Percentiles rank a stretch among this genome's conserved stretches.
These are phyloP conservation scores for Schrenkiella parvula DNA, from an alignment of 345 rosid genomes.

Conservation along the genomic window DNA sequence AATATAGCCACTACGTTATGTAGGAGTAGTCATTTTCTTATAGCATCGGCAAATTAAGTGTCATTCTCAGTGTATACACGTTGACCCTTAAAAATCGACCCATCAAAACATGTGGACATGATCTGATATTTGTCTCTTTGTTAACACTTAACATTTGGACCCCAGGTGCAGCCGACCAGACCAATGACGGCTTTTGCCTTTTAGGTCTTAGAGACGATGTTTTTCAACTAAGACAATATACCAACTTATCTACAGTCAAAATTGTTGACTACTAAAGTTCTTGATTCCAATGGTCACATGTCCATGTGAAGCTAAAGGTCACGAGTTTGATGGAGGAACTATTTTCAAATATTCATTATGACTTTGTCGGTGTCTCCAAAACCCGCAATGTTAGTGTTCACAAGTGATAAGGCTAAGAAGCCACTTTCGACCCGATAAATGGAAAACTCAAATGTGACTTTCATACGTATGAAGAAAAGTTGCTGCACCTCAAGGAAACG, in stretches of 20 bases:
- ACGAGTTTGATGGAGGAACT: background rate
- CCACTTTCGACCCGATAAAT: background rate
- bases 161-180: conserved; percentile 25
- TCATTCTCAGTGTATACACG: conserved; percentile 28
- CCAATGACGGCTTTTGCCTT: conserved; percentile 23
- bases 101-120: conserved; percentile 20
- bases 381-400: background rate
- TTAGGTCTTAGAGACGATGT: conserved; percentile 13
- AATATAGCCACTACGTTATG: conserved; percentile 6
- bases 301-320: background rate
- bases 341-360: background rate
- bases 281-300: conserved; percentile 1
- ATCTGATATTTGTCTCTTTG: conserved; percentile 24
- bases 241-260: conserved; percentile 4
- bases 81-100: conserved; percentile 27
- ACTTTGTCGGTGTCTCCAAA: background rate
- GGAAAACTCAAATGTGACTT: background rate
- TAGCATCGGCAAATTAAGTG: conserved; percentile 22
- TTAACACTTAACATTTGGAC: conserved; percentile 25
- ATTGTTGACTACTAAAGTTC: conserved; percentile 11
- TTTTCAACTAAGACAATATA: conserved; percentile 4
- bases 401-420: background rate
- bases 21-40: conserved; percentile 29
- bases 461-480: background rate
- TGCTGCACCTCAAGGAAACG: background rate